phyloP scores from a whole-genome alignment of 345 rosid genomes.

The Salix dunnii region DNA sequence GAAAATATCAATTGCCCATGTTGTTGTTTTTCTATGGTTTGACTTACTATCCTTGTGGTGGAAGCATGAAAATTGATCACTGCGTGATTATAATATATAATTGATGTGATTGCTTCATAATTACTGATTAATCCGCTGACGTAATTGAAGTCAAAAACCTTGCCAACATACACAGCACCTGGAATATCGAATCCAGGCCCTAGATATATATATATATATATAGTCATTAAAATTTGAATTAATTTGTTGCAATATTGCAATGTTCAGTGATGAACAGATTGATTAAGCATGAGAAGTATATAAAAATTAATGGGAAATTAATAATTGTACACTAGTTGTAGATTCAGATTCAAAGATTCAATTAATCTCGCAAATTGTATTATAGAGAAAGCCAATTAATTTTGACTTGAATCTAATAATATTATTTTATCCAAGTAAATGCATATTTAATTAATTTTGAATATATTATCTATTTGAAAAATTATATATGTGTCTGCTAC shows the following conservation, averaged over 20 bases:
- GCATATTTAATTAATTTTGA: too few relatives aligned
- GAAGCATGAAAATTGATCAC: neutral
- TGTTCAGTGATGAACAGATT: neutral
- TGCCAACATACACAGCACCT: too few relatives aligned
- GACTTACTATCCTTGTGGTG: neutral
- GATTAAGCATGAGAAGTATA: neutral
- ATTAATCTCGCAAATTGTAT: neutral
- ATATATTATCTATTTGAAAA: neutral
- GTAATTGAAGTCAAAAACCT: too few relatives aligned
- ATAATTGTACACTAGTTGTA: neutral
- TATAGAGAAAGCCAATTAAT: neutral
- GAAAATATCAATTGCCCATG: neutral
- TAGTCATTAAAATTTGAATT: neutral
- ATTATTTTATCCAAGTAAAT: neutral
- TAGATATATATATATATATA: too few relatives aligned
- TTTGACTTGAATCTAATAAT: neutral
- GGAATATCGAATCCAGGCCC: too few relatives aligned
- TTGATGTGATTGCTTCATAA: too few relatives aligned
- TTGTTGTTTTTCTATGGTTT: neutral
- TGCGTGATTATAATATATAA: too few relatives aligned
- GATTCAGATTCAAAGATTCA: constrained; percentile 18
- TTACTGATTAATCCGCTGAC: too few relatives aligned
- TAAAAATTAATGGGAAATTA: neutral
- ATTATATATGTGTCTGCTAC: neutral
- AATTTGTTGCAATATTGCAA: neutral